Conservation (phyloP, 2,329 filamentous ascomycete genomes). For the Bisporella sp. region DNA sequence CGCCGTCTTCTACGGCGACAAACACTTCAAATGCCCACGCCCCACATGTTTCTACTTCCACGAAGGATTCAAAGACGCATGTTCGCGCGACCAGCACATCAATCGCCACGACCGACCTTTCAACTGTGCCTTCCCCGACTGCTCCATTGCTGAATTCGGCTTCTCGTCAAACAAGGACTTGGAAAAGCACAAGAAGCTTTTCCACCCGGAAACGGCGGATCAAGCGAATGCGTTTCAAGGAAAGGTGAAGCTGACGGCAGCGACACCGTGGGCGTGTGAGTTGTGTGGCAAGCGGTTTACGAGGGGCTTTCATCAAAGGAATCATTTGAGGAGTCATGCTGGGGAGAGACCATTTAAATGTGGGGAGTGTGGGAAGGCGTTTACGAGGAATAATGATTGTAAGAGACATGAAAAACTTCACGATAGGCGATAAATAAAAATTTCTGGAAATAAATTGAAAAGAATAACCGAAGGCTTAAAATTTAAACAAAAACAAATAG, state of each 20-base stretch:
- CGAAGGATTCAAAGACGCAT: conserved; percentile 30
- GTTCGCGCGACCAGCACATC: conserved; percentile 28
- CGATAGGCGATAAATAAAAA: neutral
- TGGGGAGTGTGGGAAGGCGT: conserved; percentile 8
- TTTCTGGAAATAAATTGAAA: too few species aligned
- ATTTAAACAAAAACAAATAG: too few species aligned
- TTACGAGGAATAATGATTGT: conserved; percentile 8
- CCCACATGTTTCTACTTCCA: conserved; percentile 35
- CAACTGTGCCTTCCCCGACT: conserved; percentile 28
- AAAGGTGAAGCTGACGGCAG: neutral
- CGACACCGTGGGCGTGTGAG: conserved; percentile 1
- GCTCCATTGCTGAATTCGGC: conserved; percentile 24
- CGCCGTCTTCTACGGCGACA: conserved; percentile 26
- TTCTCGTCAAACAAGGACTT: conserved; percentile 29
- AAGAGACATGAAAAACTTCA: conserved; percentile 8
- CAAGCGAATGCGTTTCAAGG: conserved; percentile 1
- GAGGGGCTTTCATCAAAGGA: conserved; percentile 5
- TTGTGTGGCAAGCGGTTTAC: conserved; percentile 9
- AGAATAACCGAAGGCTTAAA: too few species aligned
- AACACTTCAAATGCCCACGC: conserved; percentile 32
- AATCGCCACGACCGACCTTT: conserved; percentile 31
- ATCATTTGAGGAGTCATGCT: conserved; percentile 5
- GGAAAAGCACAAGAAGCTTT: conserved; percentile 18
- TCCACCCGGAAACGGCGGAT: conserved; percentile 7
- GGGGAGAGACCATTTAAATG: conserved; percentile 6